These are phyloP conservation scores for Clathrus columnatus DNA, from an alignment of 768 basidiomycete species.

Conservation along the genomic window DNA sequence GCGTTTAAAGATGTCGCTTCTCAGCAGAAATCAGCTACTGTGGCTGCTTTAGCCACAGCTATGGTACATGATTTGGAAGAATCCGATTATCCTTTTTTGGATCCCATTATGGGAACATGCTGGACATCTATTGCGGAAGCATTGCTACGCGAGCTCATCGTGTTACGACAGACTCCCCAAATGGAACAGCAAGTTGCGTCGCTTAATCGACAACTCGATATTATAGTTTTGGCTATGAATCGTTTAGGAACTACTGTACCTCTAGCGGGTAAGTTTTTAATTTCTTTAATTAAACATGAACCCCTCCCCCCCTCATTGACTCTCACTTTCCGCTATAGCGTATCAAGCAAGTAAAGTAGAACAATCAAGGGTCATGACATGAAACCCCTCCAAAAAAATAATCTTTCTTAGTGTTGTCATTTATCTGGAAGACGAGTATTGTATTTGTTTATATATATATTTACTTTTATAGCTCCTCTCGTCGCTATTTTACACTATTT, in stretches of 20 bases:
- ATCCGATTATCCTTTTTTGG: slow-evolving; percentile 43
- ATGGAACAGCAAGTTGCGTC: slow-evolving; percentile 9
- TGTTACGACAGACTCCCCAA: slow-evolving; percentile 14
- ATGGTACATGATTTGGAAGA: slow-evolving; percentile 40
- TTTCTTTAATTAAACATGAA: background rate
- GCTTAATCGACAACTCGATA: slow-evolving; percentile 27
- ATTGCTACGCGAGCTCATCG: slow-evolving; percentile 26
- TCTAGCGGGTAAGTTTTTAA: slow-evolving; percentile 21
- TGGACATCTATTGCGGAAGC: slow-evolving; percentile 33
- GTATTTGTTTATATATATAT: too few species aligned
- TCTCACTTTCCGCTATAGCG: background rate
- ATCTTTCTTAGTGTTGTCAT: too few species aligned
- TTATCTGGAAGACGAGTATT: too few species aligned
- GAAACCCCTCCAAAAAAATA: background rate
- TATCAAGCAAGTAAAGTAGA: slow-evolving; percentile 11
- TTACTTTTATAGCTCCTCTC: too few species aligned
- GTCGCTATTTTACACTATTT: too few species aligned
- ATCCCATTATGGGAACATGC: slow-evolving; percentile 43
- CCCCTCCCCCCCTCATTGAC: background rate
- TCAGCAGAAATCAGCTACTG: slow-evolving; percentile 33
- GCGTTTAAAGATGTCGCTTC: slow-evolving; percentile 23
- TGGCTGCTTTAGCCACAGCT: slow-evolving; percentile 34
- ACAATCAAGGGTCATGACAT: slow-evolving; percentile 14
- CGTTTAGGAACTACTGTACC: slow-evolving; percentile 28
- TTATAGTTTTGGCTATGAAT: slow-evolving; percentile 28